Evolutionary conservation across 1,284 basidiomycete genomes (phyloP), one percentile per base, ranked within the genome.

Genomic region (Ceratobasidium papillatum): DNA sequence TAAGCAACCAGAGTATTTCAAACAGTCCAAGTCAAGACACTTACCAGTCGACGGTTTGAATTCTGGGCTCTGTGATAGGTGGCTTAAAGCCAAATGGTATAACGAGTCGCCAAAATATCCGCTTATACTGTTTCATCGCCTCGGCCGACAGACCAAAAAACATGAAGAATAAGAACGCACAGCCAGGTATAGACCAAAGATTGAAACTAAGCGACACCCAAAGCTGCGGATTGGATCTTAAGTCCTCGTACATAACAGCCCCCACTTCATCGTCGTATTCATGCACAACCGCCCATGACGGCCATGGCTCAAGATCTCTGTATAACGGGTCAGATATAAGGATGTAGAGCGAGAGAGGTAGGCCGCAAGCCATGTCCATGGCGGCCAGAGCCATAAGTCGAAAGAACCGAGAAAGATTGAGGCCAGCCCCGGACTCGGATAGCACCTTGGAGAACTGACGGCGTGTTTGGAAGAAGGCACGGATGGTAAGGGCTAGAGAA

Each of bases 271-370:
- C 17, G 41, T 47, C 9, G 14, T 49, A 14, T 12, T 58, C 79
- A 78, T 92, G 91, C 0, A 86, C 86, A 76, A 86, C 80, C 0
- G 76, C 83, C 89, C 90, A 91, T 52, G 80, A 84, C 19, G 45
- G 45, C 45, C 88, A 91, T 0, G 87, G 85, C 78, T 75, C 1
- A 88, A 34, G 62, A 2, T 8, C 30, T 8, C 32, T 17, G 0
- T 9, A 14, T 9, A 45, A 27, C 1, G 22, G 43, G 34, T 43
- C 19, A 25, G 43, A n/a, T 41, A 72, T 0, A 1, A 30, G 45
- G 17, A 72, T 9, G 56, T 43, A 38, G 56, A 72, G 11, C 2
- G 69, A 58, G 9, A 72, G 36, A 3, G 69, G 69, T 7, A 72
- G 45, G 27, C 41, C 47, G 27, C 45, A 61, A 19, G 47, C 27